These are phyloP conservation scores for Phytophthora foliorum DNA, from an alignment of 352 stramenopile species.

Conservation along the genomic window DNA sequence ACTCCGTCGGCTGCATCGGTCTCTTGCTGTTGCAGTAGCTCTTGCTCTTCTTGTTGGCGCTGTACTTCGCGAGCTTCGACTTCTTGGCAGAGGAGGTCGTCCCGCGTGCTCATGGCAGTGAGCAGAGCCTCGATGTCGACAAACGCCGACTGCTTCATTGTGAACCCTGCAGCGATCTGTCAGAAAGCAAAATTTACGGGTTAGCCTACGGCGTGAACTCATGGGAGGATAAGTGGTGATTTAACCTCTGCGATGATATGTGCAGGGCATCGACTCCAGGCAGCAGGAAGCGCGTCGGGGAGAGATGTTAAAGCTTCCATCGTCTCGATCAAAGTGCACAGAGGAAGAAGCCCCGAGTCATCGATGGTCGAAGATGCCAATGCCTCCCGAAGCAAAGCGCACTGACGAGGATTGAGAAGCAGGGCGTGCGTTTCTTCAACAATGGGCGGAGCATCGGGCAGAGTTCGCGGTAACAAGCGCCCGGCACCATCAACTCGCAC, in stretches of 20 bases:
- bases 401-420: constrained; percentile 59
- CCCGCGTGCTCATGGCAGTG: constrained; percentile 34
- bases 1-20: not conserved
- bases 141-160: constrained; percentile 28
- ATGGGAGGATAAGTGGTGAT: not conserved
- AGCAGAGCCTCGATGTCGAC: constrained; percentile 55
- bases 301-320: constrained; percentile 45
- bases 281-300: constrained; percentile 47
- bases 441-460: constrained; percentile 44
- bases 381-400: constrained; percentile 28
- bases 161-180: constrained; percentile 55
- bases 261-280: constrained; percentile 51
- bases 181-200: not conserved
- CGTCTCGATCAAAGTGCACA: constrained; percentile 44
- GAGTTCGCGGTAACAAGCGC: constrained; percentile 47
- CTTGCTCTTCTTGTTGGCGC: constrained; percentile 16
- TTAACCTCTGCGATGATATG: constrained; percentile 60
- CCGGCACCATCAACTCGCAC: constrained; percentile 45
- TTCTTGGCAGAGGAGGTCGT: constrained; percentile 36
- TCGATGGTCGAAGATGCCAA: constrained; percentile 25
- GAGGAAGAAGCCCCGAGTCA: constrained; percentile 34
- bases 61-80: constrained; percentile 17
- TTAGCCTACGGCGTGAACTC: not conserved
- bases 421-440: constrained; percentile 58
- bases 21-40: constrained; percentile 20